A percentile compares a stretch with the other conserved stretches of the same genome.
Evolutionary conservation across 176 grass and related monocot genomes (phyloP).

Genomic region (Rhynchospora pubera): DNA sequence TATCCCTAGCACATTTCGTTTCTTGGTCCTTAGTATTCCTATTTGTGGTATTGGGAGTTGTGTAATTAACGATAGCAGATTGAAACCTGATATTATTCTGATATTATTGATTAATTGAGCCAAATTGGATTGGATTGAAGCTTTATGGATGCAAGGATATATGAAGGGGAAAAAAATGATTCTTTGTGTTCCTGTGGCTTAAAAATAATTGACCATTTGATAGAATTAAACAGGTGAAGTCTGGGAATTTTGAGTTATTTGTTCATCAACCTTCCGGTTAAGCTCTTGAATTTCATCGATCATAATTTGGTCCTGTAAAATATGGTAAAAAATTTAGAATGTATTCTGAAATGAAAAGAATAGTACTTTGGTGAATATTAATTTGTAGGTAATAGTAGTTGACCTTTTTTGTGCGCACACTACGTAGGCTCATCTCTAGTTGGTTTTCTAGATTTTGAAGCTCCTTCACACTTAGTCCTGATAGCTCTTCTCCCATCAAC

Average conservation of each 20-base stretch:
- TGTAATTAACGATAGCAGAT: no score
- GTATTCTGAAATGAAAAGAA: background rate
- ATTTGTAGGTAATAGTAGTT: background rate
- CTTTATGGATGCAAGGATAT: background rate
- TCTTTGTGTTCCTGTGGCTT: background rate
- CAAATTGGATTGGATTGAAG: background rate
- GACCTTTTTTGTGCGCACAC: slow-evolving; percentile 57
- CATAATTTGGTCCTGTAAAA: slow-evolving; percentile 51
- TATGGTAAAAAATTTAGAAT: slow-evolving; percentile 19
- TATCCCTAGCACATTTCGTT: background rate
- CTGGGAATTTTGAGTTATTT: background rate
- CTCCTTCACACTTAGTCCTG: slow-evolving; percentile 49
- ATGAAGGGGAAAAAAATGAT: background rate
- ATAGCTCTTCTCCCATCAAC: slow-evolving; percentile 69
- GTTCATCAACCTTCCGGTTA: slow-evolving; percentile 41
- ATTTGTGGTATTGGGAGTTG: no score
- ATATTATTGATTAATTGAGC: no score
- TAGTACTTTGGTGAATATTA: background rate
- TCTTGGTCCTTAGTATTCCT: background rate
- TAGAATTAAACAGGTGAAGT: background rate
- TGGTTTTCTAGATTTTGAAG: slow-evolving; percentile 61
- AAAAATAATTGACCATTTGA: background rate
- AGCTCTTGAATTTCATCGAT: slow-evolving; percentile 73
- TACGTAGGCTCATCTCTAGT: slow-evolving; percentile 50
- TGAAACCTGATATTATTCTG: no score